These are phyloP conservation scores for Spergularia marina DNA, from an alignment of 148 eudicot genomes.

Conservation along the genomic window DNA sequence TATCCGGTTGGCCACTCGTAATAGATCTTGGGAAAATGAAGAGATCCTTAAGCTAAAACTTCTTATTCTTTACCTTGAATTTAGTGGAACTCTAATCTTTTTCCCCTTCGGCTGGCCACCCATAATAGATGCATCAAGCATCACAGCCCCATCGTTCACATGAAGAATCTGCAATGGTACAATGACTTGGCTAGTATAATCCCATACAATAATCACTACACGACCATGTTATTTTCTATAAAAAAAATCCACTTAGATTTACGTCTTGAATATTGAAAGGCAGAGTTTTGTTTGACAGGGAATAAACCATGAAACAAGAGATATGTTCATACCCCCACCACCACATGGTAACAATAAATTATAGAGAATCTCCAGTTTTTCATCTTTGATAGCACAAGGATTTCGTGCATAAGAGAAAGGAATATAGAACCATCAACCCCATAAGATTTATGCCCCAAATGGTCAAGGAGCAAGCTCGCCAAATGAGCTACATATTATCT, in stretches of 20 bases:
- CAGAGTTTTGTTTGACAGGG: not conserved
- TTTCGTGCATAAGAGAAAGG: too few species aligned
- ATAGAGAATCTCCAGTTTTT: too few species aligned
- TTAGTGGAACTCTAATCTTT: slow-evolving; percentile 90
- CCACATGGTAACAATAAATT: not conserved
- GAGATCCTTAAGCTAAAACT: not conserved
- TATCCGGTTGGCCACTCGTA: slow-evolving; percentile 45
- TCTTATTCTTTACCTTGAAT: slow-evolving; percentile 65
- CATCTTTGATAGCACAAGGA: too few species aligned
- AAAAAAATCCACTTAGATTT: not conserved
- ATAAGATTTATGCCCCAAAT: too few species aligned
- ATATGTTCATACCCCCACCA: not conserved
- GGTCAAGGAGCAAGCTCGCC: too few species aligned
- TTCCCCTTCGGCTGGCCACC: slow-evolving; percentile 84
- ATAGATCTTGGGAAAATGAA: slow-evolving; percentile 36
- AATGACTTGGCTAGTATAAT: slow-evolving; percentile 16
- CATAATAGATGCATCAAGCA: slow-evolving; percentile 92
- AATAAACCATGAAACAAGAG: not conserved
- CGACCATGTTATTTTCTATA: slow-evolving; percentile 10
- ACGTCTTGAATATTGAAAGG: not conserved
- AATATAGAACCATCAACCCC: too few species aligned
- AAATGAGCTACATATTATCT: too few species aligned
- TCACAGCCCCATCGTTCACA: slow-evolving; percentile 87
- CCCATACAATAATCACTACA: not conserved
- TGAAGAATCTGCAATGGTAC: slow-evolving; percentile 69